These are phyloP conservation scores for Jimgerdemannia lactiflua DNA, from an alignment of 192 early-diverging fungal genomes.

Conservation along the genomic window DNA sequence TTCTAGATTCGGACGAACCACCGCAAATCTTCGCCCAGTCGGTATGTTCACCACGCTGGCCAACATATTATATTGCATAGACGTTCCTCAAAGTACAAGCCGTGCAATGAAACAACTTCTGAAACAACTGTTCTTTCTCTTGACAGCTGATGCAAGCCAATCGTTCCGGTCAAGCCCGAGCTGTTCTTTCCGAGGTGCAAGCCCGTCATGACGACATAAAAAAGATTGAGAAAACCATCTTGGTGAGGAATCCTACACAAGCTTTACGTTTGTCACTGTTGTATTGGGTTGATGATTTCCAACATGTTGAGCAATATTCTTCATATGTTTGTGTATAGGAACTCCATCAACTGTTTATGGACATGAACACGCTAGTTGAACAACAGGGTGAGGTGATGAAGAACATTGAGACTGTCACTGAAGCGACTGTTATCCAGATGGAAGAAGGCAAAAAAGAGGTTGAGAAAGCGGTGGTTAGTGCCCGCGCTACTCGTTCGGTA, in stretches of 20 bases:
- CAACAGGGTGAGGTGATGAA: conserved; percentile 72
- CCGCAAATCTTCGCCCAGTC: conserved; percentile 83
- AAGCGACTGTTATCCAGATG: conserved; percentile 56
- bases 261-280: too few relatives aligned
- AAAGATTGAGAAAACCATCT: conserved; percentile 83
- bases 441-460: conserved; percentile 67
- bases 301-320: not conserved
- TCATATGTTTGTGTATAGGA: conserved; percentile 52
- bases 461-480: conserved; percentile 48
- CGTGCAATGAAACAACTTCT: not conserved
- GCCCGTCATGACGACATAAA: conserved; percentile 82
- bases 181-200: conserved; percentile 81
- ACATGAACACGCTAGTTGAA: conserved; percentile 82
- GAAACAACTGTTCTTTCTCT: not conserved
- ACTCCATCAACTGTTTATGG: conserved; percentile 84
- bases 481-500: conserved; percentile 34
- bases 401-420: conserved; percentile 66
- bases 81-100: too few relatives aligned
- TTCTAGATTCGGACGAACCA: conserved; percentile 68
- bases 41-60: conserved; percentile 26
- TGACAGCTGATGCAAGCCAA: conserved; percentile 66
- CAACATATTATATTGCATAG: not conserved
- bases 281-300: not conserved
- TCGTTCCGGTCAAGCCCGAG: conserved; percentile 77
- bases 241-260: conserved; percentile 39